phyloP scores from a whole-genome alignment of 1,284 basidiomycete species.

The Trichosporon ovoides region DNA sequence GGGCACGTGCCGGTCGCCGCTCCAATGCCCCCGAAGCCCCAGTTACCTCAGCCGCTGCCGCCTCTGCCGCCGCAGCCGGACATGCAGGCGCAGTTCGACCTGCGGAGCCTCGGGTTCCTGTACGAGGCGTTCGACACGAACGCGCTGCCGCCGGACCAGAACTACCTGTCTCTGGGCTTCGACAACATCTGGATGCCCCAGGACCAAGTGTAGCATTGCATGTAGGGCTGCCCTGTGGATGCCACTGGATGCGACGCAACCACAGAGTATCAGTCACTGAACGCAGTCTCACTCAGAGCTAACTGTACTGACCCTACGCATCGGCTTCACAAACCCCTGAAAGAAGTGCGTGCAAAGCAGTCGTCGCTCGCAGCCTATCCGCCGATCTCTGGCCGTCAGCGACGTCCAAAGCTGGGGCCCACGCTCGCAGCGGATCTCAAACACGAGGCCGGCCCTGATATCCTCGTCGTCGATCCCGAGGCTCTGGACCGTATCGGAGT shows the following conservation, averaged over 20 bases:
- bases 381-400: neutral
- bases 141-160: neutral
- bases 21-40: neutral
- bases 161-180: neutral
- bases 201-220: neutral
- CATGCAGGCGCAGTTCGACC: conserved; percentile 4
- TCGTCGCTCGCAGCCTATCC: neutral
- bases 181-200: conserved; percentile 2
- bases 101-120: conserved; percentile 9
- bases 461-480: neutral
- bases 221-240: too few species aligned
- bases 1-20: neutral
- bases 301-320: too few species aligned
- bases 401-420: neutral
- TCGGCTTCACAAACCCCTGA: too few species aligned
- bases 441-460: neutral
- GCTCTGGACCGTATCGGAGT: neutral
- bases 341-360: too few species aligned
- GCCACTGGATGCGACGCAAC: too few species aligned
- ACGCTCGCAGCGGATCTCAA: neutral
- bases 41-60: neutral
- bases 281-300: too few species aligned
- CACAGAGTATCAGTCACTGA: too few species aligned
- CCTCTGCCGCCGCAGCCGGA: neutral
- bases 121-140: conserved; percentile 16